These are phyloP conservation scores for Umbilicaria muhlenbergii DNA, from an alignment of 495 filamentous ascomycete species.

Conservation along the genomic window DNA sequence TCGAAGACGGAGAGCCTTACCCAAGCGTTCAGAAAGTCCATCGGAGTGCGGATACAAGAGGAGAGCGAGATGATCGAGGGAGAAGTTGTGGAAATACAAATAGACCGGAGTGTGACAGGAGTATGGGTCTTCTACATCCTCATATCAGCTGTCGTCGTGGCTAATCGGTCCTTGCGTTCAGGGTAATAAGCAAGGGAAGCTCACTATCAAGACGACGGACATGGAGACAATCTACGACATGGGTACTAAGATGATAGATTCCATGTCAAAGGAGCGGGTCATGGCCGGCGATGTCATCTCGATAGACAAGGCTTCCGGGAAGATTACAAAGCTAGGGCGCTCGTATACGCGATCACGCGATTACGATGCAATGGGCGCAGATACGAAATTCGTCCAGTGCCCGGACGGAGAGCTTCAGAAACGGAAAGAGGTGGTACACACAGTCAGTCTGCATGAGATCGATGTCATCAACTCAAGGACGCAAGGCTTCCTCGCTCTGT, in stretches of 20 bases:
- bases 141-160: too few species aligned
- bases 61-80: slow-evolving; percentile 98
- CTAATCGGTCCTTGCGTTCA: slow-evolving; percentile 11
- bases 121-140: slow-evolving; percentile 23
- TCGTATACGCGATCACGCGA: slow-evolving; percentile 88
- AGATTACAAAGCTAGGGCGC: slow-evolving; percentile 90
- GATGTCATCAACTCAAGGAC: slow-evolving; percentile 98
- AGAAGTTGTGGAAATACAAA: slow-evolving; percentile 98
- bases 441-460: slow-evolving; percentile 93
- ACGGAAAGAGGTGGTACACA: slow-evolving; percentile 92
- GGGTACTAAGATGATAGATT: slow-evolving; percentile 98
- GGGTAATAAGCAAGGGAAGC: slow-evolving; percentile 92
- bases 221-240: slow-evolving; percentile 99
- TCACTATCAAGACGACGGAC: slow-evolving; percentile 98
- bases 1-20: slow-evolving; percentile 96
- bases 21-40: slow-evolving; percentile 93
- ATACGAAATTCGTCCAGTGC: slow-evolving; percentile 95
- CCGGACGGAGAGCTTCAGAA: slow-evolving; percentile 98
- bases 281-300: slow-evolving; percentile 97
- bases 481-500: slow-evolving; percentile 89
- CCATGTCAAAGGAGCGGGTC: slow-evolving; percentile 96
- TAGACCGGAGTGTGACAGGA: slow-evolving; percentile 90
- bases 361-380: slow-evolving; percentile 97
- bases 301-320: slow-evolving; percentile 94
- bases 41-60: slow-evolving; percentile 92